Percentiles rank a stretch among this genome's conserved stretches.
Conservation (phyloP, 805 yeast genomes). For the Teunomyces kruisii region DNA sequence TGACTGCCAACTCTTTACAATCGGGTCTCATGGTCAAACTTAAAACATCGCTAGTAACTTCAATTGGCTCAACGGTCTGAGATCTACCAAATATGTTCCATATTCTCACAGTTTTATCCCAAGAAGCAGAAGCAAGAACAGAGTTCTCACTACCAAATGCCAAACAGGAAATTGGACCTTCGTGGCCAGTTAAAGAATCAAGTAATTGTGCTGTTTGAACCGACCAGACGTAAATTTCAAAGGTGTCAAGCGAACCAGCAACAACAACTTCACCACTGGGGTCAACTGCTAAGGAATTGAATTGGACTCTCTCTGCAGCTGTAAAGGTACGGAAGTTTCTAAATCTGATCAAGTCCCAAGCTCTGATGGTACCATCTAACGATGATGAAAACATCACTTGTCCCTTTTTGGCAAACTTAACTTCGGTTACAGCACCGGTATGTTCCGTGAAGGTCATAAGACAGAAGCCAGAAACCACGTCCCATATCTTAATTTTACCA, state of each 20-base stretch:
- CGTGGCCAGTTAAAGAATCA: slow-evolving; percentile 89
- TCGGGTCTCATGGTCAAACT: slow-evolving; percentile 87
- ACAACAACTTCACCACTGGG: slow-evolving; percentile 96
- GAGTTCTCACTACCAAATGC: slow-evolving; percentile 80
- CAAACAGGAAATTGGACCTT: slow-evolving; percentile 88
- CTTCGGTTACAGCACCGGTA: slow-evolving; percentile 81
- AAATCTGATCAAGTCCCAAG: slow-evolving; percentile 92
- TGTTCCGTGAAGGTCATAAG: slow-evolving; percentile 91
- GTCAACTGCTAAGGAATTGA: slow-evolving; percentile 87
- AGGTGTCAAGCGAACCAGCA: slow-evolving; percentile 89
- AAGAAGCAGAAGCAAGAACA: slow-evolving; percentile 83
- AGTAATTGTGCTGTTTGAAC: slow-evolving; percentile 92
- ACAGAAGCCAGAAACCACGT: slow-evolving; percentile 87
- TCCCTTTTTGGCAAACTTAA: slow-evolving; percentile 84
- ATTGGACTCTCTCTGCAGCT: slow-evolving; percentile 84
- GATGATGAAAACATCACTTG: slow-evolving; percentile 91
- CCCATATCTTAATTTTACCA: slow-evolving; percentile 97
- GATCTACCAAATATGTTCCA: slow-evolving; percentile 92
- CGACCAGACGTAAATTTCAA: slow-evolving; percentile 93
- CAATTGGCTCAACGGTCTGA: slow-evolving; percentile 87
- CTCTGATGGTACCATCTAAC: slow-evolving; percentile 93
- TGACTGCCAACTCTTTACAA: slow-evolving; percentile 84
- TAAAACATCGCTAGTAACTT: slow-evolving; percentile 79
- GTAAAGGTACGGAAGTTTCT: slow-evolving; percentile 95
- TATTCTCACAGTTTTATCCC: slow-evolving; percentile 93